Evolutionary conservation across 176 grass and related monocot species (phyloP).

Genomic region (Stipa capillata): DNA sequence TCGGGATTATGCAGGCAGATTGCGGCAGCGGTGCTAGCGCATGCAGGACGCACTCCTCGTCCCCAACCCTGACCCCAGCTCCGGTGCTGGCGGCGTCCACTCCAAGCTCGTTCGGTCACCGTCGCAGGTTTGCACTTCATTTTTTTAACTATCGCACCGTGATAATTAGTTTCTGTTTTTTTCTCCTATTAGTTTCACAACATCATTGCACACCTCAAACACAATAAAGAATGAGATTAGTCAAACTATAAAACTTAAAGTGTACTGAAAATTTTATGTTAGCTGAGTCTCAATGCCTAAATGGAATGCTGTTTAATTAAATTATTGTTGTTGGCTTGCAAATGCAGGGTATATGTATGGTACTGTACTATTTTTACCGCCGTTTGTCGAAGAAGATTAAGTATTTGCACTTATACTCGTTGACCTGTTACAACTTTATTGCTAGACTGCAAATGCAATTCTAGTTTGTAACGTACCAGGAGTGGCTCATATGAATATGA

Average conservation of each 20-base stretch:
- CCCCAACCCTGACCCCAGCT: not conserved
- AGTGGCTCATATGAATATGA: not conserved
- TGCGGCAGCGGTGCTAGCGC: constrained; percentile 67
- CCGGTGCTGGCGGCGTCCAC: constrained; percentile 15
- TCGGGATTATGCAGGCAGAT: constrained; percentile 47
- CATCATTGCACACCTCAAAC: not conserved
- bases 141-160: no score
- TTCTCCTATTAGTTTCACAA: not conserved
- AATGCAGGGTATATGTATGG: not conserved
- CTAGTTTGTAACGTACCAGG: not conserved
- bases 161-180: not conserved
- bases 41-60: constrained; percentile 62
- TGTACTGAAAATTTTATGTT: not conserved
- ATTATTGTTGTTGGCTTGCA: not conserved
- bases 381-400: not conserved
- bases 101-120: constrained; percentile 84
- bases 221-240: not conserved
- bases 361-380: not conserved
- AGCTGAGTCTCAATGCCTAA: not conserved
- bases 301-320: not conserved
- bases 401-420: not conserved
- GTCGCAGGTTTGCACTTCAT: no score
- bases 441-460: not conserved
- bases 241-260: not conserved
- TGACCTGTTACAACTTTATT: not conserved